Evolutionary conservation across 2,329 filamentous ascomycete genomes (phyloP).

Genomic region (Corynespora cassiicola): DNA sequence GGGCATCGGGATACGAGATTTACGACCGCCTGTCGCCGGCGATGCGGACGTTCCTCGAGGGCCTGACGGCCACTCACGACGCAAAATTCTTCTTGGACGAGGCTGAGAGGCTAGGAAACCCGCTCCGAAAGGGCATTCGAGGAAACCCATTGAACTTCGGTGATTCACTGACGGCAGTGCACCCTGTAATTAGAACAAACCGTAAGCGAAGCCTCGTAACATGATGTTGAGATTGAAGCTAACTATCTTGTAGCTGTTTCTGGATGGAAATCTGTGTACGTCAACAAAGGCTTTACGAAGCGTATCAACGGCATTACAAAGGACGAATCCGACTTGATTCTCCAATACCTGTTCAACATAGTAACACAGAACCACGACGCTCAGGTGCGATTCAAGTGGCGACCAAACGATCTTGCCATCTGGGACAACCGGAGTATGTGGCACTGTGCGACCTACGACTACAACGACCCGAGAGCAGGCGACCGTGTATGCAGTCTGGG

Average conservation of each 20-base stretch:
- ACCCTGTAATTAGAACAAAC: conserved; percentile 68
- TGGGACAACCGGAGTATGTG: conserved; percentile 71
- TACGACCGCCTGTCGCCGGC: conserved; percentile 59
- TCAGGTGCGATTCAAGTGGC: conserved; percentile 59
- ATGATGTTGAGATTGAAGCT: no score
- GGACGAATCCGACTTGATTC: conserved; percentile 52
- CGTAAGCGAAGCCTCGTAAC: conserved; percentile 37
- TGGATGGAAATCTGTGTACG: conserved; percentile 62
- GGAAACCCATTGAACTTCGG: conserved; percentile 64
- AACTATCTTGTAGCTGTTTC: conserved; percentile 54
- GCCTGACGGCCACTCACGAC: conserved; percentile 54
- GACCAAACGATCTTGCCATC: conserved; percentile 54
- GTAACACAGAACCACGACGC: conserved; percentile 60
- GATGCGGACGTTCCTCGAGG: conserved; percentile 56
- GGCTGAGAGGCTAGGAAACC: conserved; percentile 31
- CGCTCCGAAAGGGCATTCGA: conserved; percentile 31
- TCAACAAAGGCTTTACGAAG: conserved; percentile 40
- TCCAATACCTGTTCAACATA: conserved; percentile 51
- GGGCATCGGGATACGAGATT: conserved; percentile 51
- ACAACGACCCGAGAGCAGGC: conserved; percentile 61
- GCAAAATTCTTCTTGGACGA: conserved; percentile 38
- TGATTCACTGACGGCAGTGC: conserved; percentile 56
- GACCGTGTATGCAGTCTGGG: conserved; percentile 60
- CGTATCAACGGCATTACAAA: conserved; percentile 55
- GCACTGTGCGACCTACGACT: conserved; percentile 70